A percentile compares a stretch with the other conserved stretches of the same genome.
phyloP scores from a whole-genome alignment of 2,329 filamentous ascomycete genomes.

The Ophiosphaerella korrae region DNA sequence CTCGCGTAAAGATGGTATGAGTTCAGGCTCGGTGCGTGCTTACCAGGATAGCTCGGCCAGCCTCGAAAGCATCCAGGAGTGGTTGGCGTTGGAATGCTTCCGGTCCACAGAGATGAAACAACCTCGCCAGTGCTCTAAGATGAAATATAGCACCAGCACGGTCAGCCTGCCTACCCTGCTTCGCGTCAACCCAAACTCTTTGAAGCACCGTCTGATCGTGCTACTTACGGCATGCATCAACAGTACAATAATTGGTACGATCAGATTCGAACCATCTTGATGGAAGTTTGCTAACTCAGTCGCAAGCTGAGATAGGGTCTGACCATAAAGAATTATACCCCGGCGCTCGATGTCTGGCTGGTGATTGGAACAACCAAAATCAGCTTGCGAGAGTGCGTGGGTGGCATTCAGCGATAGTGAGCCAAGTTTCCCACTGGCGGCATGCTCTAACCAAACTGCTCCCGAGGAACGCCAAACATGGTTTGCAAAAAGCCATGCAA shows the following conservation, averaged over 20 bases:
- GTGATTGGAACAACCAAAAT: neutral
- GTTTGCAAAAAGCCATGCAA: neutral
- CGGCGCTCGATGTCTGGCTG: neutral
- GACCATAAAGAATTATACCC: neutral
- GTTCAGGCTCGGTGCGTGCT: neutral
- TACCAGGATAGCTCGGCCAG: neutral
- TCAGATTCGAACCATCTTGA: neutral
- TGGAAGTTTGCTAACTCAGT: neutral
- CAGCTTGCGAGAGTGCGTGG: neutral
- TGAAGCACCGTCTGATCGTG: too few relatives aligned
- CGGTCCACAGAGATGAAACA: neutral
- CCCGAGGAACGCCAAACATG: neutral
- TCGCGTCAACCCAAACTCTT: neutral
- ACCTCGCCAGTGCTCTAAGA: neutral
- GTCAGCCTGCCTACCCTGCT: neutral
- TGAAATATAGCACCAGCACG: neutral
- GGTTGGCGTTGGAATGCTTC: neutral
- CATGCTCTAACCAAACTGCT: neutral
- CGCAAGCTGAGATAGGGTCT: neutral
- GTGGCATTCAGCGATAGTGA: neutral
- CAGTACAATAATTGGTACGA: neutral
- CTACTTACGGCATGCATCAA: neutral
- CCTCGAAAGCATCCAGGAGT: neutral
- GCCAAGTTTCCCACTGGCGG: neutral
- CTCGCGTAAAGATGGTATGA: neutral